A percentile compares a stretch with the other conserved stretches of the same genome.
These are phyloP conservation scores for Hirsutella minnesotensis DNA, from an alignment of 2,329 filamentous ascomycete species.

Conservation along the genomic window DNA sequence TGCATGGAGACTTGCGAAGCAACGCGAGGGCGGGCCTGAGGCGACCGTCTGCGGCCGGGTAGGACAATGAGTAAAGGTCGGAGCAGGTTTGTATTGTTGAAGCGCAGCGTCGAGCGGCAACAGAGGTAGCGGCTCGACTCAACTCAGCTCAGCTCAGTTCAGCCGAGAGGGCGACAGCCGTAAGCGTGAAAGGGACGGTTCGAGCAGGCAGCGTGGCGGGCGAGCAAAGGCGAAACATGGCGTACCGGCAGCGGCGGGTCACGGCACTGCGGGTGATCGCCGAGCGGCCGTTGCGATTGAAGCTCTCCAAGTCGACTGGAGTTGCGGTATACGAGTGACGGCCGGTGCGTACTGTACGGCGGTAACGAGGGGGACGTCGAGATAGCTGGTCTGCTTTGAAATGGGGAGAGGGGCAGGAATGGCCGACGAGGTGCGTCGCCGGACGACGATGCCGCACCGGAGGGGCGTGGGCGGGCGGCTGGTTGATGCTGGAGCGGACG, in stretches of 20 bases:
- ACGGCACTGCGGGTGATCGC: not conserved
- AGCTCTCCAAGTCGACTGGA: not conserved
- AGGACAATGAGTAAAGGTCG: too few species aligned
- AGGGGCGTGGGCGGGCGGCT: not conserved
- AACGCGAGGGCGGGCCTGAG: too few species aligned
- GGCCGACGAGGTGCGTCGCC: not conserved
- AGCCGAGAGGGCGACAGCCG: not conserved
- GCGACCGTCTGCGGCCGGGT: not conserved
- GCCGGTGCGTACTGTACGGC: too few species aligned
- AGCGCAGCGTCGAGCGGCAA: too few species aligned
- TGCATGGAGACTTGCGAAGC: conserved; percentile 7
- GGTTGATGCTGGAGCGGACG: not conserved
- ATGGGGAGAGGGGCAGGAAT: not conserved
- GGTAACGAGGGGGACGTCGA: too few species aligned
- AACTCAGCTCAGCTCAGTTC: not conserved
- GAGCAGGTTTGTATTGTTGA: too few species aligned
- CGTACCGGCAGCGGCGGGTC: not conserved
- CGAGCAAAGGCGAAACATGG: conserved; percentile 2
- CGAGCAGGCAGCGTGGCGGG: not conserved
- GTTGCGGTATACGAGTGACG: too few species aligned
- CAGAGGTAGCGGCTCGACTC: too few species aligned
- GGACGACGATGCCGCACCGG: not conserved
- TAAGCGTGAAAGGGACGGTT: conserved; percentile 1
- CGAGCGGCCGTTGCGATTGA: not conserved
- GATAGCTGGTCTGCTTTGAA: too few species aligned